Percentiles rank a stretch among this genome's conserved stretches.
phyloP scores from a whole-genome alignment of 495 filamentous ascomycete genomes.

The Halenospora varia region DNA sequence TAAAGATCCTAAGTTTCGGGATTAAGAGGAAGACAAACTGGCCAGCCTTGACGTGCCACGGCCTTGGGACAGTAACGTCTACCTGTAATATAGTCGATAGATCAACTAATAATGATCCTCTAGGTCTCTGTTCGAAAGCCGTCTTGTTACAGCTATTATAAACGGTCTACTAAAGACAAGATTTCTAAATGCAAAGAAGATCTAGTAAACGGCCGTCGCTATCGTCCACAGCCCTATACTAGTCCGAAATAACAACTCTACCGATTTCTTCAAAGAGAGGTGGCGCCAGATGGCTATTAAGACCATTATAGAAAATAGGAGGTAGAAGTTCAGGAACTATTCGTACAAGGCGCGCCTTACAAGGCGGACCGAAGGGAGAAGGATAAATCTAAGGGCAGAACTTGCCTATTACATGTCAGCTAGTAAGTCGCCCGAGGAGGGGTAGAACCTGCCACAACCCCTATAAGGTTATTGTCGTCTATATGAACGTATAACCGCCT shows the following conservation, averaged over 20 bases:
- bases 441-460: slow-evolving; percentile 14
- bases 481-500: background rate
- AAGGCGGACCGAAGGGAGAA: slow-evolving; percentile 12
- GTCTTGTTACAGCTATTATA: slow-evolving; percentile 1
- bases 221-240: slow-evolving; percentile 5
- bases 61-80: slow-evolving; percentile 25
- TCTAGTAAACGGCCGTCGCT: background rate
- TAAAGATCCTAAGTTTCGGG: slow-evolving; percentile 24
- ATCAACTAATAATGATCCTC: background rate
- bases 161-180: slow-evolving; percentile 4
- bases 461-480: slow-evolving; percentile 9
- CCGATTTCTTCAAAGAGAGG: slow-evolving; percentile 8
- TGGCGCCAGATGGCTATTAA: slow-evolving; percentile 14
- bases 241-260: slow-evolving; percentile 11
- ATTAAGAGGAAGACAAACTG: slow-evolving; percentile 29
- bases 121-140: background rate
- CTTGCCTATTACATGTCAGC: slow-evolving; percentile 9
- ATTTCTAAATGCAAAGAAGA: slow-evolving; percentile 12
- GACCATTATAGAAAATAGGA: background rate
- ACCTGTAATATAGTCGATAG: background rate
- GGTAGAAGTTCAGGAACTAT: background rate
- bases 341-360: background rate
- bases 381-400: slow-evolving; percentile 7
- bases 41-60: slow-evolving; percentile 27
- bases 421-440: background rate